Evolutionary conservation across 257 asterid genomes (phyloP), one percentile per base, ranked within the genome.

Genomic region (Sherardia arvensis): DNA sequence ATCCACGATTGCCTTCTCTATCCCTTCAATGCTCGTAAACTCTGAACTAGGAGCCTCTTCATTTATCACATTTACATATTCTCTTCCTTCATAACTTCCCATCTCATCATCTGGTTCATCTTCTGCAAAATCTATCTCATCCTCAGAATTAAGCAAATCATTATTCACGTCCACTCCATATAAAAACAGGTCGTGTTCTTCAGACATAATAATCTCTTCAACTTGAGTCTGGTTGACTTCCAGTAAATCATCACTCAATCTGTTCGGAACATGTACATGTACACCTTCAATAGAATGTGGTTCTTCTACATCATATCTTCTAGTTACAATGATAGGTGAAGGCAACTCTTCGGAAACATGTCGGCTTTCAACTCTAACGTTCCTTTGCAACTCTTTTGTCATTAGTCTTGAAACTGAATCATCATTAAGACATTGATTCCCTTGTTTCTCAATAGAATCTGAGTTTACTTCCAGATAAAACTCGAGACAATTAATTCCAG

Each of bases 401-500:
- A n/a, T 7, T 21, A 60, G 4, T n/a, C 22, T 1, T 34, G 49
- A 7, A 33, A 33, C 7, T 30, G 17, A 30, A n/a, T 26, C 14
- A 21, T 25, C 18, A 26, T 21, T 21, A 21, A 61, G 3, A 11
- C 15, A n/a, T 8, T 34, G 53, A 10, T n/a, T 11, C 7, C 9
- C 22, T 23, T 8, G 56, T 14, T 5, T 2, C 5, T 43, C 55
- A 14, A 17, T 15, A 15, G 3, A 5, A 12, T 0, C 3, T 11
- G 36, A 17, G 4, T 38, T 3, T 14, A 48, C 8, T 40, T 62
- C 25, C 23, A 43, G 40, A 62, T 62, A 62, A 25, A 40, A 4
- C 27, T 62, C 66, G 8, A 62, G 26, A 62, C 66, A 62, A 62
- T 62, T 7, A 45, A 62, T 18, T 27, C 34, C 36, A 11, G 22